Evolutionary conservation across 345 rosid species (phyloP), one percentile per base, ranked within the genome.

Genomic region (Hibiscus mutabilis): DNA sequence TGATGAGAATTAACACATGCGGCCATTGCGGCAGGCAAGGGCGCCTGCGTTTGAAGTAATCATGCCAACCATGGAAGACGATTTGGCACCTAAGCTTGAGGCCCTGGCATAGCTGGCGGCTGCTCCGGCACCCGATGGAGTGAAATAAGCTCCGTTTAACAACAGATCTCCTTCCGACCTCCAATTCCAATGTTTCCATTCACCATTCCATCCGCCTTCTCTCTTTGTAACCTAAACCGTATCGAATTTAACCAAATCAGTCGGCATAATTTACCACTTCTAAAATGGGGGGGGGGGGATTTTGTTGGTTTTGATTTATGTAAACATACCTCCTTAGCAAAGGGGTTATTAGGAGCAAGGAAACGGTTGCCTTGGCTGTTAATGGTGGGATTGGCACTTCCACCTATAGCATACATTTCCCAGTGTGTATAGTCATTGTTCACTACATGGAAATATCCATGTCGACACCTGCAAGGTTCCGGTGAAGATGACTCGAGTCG

Each of bases 341-440:
- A 92, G 37, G 78, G 90, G 84, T 92, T 88, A 47, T 46, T 33
- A 0, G 99, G 98, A 57, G 99, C 99, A 22, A 91, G 92, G 73
- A 86, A 96, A 70, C 98, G 77, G 77, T 96, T 96, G 57, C 94
- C 99, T 68, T 96, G 99, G 64, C 99, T 96, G 85, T 92, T 96
- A 49, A 92, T 96, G 46, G 99, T 96, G 56, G 99, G 99, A 33
- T 87, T 74, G 3, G 98, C 99, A 84, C 99, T 92, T 53, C 99
- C 99, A 74, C 99, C 98, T 7, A 96, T 92, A 4, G 99, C 99
- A 83, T 96, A 92, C 99, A 96, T 96, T 78, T 83, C 95, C 99
- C 99, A 96, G 63, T 96, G 98, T 0, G 99, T 92, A 73, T 96
- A 96, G 83, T 96, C 98, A 70, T 96, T 96, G 91, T 96, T 96